Evolutionary conservation across 768 basidiomycete species (phyloP), one percentile per base, ranked within the genome.

Genomic region (Pleurotus djamor): DNA sequence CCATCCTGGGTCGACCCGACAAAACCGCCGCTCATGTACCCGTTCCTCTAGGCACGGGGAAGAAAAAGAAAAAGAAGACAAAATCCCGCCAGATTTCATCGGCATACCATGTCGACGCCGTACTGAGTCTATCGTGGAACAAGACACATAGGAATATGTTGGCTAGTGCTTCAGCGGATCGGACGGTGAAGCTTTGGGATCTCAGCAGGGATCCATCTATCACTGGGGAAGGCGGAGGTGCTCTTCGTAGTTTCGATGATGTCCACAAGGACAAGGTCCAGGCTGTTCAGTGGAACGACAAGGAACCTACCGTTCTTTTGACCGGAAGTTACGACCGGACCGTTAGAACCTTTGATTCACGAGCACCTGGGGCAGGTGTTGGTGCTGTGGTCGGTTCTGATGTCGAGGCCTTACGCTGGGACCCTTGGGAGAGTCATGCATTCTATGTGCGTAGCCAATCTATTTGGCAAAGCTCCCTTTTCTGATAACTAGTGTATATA

Each of bases 171-270:
- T 93, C 91, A 57, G 96, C 97, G 1, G 97, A 99, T 75, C 83
- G 86, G 56, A 98, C 96, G 0, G 94, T 99, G 62, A 99, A 99
- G 73, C 75, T 99, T 32, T 99, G 96, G 97, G 97, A 99, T 76
- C 79, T 99, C 57, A 88, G 82, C 41, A 41, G 80, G 74, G 82
- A 86, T 56, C 83, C 86, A 4, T 79, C 78, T 10, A 74, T 72
- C 63, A 80, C 76, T 43, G 80, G 74, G 8, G 77, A 84, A 55
- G 68, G 75, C 60, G 77, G 73, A 60, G 85, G 82, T 13, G 96
- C 96, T 21, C 83, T 98, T 66, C 82, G 93, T 60, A 94, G 89
- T 65, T 98, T 96, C 72, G 79, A 83, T 63, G 49, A 43, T 3
- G 79, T 89, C 34, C 93, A 95, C 71, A 91, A 86, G 69, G 95